phyloP scores from a whole-genome alignment of 2,329 filamentous ascomycete species.

The Aspergillus cejpii region DNA sequence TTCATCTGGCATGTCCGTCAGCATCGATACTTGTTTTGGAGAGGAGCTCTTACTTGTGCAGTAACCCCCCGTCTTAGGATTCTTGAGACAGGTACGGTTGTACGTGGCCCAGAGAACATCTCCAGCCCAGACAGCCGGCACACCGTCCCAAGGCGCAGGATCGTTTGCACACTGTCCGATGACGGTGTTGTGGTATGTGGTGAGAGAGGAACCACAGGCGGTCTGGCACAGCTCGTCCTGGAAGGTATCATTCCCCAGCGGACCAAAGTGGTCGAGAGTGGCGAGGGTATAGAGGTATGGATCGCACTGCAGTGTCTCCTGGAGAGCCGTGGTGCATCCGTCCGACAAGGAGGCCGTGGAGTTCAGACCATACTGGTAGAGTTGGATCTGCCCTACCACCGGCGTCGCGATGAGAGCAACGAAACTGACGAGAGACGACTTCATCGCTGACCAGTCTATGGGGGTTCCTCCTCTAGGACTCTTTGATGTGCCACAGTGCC shows the following conservation, averaged over 20 bases:
- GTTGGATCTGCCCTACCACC: not conserved
- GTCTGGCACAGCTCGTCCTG: not conserved
- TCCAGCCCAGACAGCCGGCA: not conserved
- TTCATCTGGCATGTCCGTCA: not conserved
- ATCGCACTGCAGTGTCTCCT: not conserved
- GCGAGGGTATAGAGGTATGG: not conserved
- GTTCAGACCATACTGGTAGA: not conserved
- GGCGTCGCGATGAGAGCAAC: not conserved
- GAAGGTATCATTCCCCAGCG: not conserved
- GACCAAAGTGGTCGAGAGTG: not conserved
- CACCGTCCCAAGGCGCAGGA: not conserved
- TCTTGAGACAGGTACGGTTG: not conserved
- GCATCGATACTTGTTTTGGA: not conserved
- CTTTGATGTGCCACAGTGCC: no score
- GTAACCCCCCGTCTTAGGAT: not conserved
- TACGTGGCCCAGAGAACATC: not conserved
- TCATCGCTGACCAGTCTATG: not conserved
- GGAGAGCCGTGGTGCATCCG: not conserved
- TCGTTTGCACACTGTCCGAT: not conserved
- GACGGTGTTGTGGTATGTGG: not conserved
- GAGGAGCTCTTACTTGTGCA: not conserved
- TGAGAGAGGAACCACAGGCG: not conserved
- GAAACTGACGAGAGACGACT: not conserved
- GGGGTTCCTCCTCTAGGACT: no score
- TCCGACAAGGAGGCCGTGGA: not conserved